These are phyloP conservation scores for Russula sp. DNA, from an alignment of 768 basidiomycete species.

Conservation along the genomic window DNA sequence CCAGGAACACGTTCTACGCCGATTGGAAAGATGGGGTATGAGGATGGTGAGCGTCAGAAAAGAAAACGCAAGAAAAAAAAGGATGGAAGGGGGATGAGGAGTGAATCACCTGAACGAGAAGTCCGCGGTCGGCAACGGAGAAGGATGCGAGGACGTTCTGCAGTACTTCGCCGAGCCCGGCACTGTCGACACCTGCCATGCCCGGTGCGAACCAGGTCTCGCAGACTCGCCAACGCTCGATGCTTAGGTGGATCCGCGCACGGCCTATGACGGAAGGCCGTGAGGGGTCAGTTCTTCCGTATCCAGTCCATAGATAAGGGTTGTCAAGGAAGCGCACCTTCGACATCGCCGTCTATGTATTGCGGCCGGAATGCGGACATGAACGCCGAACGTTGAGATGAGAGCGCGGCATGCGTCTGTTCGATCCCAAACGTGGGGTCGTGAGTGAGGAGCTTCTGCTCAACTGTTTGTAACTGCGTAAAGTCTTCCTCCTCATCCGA, in stretches of 20 bases:
- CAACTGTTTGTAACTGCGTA: slow-evolving; percentile 60
- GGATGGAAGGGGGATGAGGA: background rate
- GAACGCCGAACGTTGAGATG: slow-evolving; percentile 74
- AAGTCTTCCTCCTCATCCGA: slow-evolving; percentile 90
- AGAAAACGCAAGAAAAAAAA: background rate
- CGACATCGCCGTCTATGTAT: slow-evolving; percentile 69
- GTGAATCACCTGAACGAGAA: slow-evolving; percentile 61
- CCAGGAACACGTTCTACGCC: slow-evolving; percentile 78
- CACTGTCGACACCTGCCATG: slow-evolving; percentile 64
- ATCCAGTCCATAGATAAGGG: background rate
- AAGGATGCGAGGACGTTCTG: slow-evolving; percentile 77
- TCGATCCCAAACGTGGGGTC: slow-evolving; percentile 80
- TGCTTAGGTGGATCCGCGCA: slow-evolving; percentile 79
- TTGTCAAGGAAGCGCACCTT: slow-evolving; percentile 34
- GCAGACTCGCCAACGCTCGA: slow-evolving; percentile 84
- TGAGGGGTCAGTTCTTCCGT: slow-evolving; percentile 57
- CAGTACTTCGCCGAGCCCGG: slow-evolving; percentile 88
- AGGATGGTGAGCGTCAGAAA: background rate
- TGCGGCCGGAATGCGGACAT: slow-evolving; percentile 77
- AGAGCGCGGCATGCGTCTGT: slow-evolving; percentile 74
- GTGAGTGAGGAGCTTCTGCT: slow-evolving; percentile 70
- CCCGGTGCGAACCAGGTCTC: slow-evolving; percentile 77
- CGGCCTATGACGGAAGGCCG: slow-evolving; percentile 54
- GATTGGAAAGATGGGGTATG: background rate
- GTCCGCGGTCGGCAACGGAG: slow-evolving; percentile 53